phyloP scores from a whole-genome alignment of 2,329 filamentous ascomycete species.

The Epichloe glyceriae region DNA sequence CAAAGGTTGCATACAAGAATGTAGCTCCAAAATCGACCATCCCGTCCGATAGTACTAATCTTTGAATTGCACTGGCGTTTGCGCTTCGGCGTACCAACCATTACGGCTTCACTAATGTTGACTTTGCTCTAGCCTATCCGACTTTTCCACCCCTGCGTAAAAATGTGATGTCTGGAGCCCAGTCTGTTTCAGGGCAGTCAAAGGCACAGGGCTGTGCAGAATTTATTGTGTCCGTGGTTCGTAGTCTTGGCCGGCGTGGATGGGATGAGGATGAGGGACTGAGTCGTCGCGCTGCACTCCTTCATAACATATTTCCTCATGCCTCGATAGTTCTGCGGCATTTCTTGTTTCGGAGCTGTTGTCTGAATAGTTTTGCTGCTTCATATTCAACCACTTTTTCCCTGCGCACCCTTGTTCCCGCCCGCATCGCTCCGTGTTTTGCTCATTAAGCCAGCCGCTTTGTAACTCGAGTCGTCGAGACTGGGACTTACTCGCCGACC shows the following conservation, averaged over 20 bases:
- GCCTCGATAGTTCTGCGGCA: not conserved
- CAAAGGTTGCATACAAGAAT: too few species aligned
- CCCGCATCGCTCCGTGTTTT: not conserved
- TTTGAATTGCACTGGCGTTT: not conserved
- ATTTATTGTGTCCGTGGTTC: too few species aligned
- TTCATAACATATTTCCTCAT: not conserved
- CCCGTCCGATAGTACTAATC: too few species aligned
- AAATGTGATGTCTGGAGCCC: not conserved
- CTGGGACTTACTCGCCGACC: not conserved
- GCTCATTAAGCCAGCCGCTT: not conserved
- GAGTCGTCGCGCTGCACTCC: not conserved
- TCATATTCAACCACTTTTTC: not conserved
- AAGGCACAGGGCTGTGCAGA: too few species aligned
- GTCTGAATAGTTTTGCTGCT: not conserved
- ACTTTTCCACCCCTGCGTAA: not conserved
- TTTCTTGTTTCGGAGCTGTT: not conserved
- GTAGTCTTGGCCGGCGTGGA: too few species aligned
- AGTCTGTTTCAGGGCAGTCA: too few species aligned
- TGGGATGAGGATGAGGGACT: too few species aligned
- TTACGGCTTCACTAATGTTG: not conserved
- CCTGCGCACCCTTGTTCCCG: not conserved
- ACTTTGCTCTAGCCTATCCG: not conserved
- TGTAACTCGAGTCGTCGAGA: not conserved
- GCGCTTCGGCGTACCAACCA: not conserved
- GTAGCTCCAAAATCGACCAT: too few species aligned